phyloP scores from a whole-genome alignment of 2,329 filamentous ascomycete species.

The Xylogone sp. region DNA sequence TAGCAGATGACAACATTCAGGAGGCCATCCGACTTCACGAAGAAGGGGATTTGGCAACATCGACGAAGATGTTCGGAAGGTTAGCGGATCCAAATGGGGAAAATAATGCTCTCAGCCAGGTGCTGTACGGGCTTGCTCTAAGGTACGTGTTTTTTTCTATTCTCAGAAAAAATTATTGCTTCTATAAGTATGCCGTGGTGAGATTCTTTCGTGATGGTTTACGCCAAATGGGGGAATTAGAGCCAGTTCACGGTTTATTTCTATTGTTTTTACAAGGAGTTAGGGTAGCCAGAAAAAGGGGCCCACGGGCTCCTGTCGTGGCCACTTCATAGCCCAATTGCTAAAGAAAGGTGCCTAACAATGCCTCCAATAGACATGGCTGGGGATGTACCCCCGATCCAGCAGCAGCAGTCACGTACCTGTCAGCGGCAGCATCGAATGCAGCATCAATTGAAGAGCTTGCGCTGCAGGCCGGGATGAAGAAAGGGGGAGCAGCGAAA shows the following conservation, averaged over 20 bases:
- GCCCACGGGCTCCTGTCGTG: conserved; percentile 11
- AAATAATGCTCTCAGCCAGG: conserved; percentile 92
- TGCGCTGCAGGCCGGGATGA: conserved; percentile 81
- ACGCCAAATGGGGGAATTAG: too few relatives aligned
- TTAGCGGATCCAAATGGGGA: conserved; percentile 79
- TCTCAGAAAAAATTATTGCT: neutral
- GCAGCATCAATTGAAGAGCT: conserved; percentile 82
- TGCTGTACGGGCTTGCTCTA: conserved; percentile 88
- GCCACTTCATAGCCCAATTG: conserved; percentile 6
- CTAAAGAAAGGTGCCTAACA: conserved; percentile 8
- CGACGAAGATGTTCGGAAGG: conserved; percentile 79
- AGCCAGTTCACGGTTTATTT: too few relatives aligned
- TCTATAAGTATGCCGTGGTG: too few relatives aligned
- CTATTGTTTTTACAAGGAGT: too few relatives aligned
- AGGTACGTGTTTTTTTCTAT: conserved; percentile 50
- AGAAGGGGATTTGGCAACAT: conserved; percentile 69
- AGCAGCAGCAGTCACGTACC: conserved; percentile 72
- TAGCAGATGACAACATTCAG: conserved; percentile 72
- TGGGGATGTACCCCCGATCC: conserved; percentile 82
- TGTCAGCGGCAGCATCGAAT: conserved; percentile 86
- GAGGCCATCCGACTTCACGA: conserved; percentile 95
- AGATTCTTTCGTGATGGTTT: too few relatives aligned
- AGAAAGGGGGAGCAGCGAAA: conserved; percentile 91
- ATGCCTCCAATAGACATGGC: conserved; percentile 62
- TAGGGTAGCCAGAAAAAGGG: neutral